Percentiles rank a stretch among this genome's conserved stretches.
phyloP scores from a whole-genome alignment of 2,329 filamentous ascomycete species.

The Penicillium digitatum region DNA sequence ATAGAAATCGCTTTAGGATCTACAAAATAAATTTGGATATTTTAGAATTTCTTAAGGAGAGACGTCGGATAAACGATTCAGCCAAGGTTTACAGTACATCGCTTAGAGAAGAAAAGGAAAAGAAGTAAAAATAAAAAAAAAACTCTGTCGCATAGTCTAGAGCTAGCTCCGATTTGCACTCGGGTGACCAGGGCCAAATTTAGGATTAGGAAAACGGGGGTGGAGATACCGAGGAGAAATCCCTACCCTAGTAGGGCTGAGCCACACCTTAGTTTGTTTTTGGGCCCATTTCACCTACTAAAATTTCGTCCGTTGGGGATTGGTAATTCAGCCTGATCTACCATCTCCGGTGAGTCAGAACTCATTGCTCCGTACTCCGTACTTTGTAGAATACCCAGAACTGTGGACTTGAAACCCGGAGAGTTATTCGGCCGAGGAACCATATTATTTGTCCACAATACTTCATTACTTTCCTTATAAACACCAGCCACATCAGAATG shows the following conservation, averaged over 20 bases:
- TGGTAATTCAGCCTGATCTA: constrained; percentile 8
- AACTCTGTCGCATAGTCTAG: neutral
- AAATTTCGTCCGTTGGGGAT: neutral
- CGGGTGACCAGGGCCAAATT: constrained; percentile 14
- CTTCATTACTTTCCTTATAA: neutral
- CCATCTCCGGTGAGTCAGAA: constrained; percentile 6
- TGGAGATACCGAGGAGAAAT: constrained; percentile 9
- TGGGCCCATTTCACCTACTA: neutral
- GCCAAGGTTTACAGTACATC: constrained; percentile 2
- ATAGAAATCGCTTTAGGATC: constrained; percentile 3
- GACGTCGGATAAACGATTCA: neutral
- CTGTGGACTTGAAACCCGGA: neutral
- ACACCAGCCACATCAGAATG: constrained; percentile 7
- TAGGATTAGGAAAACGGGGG: constrained; percentile 6
- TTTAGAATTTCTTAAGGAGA: neutral
- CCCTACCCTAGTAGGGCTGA: constrained; percentile 16
- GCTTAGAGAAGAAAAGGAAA: neutral
- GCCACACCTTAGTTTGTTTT: constrained; percentile 18
- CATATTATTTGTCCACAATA: neutral
- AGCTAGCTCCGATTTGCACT: constrained; percentile 10
- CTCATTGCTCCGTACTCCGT: no score
- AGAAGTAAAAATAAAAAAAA: neutral
- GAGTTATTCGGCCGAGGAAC: neutral
- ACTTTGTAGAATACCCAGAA: neutral
- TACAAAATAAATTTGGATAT: neutral